Evolutionary conservation across 2,329 filamentous ascomycete species (phyloP).

Genomic region (Rutstroemia sp.): DNA sequence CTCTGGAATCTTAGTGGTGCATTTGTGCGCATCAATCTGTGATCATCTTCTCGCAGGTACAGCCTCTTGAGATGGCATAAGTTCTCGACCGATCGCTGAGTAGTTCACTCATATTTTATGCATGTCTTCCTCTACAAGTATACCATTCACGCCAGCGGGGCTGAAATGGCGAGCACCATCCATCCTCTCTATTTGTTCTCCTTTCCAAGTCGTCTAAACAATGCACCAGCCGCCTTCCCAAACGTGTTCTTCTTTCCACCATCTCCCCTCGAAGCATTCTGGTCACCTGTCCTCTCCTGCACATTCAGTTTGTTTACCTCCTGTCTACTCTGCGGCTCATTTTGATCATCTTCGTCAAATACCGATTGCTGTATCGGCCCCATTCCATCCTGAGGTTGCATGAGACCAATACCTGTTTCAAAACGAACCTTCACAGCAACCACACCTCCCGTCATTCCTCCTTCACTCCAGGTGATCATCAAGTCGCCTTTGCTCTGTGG

Average conservation of each 20-base stretch:
- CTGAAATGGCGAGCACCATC: background rate
- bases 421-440: constrained; percentile 15
- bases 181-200: background rate
- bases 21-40: too few species aligned
- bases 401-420: background rate
- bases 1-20: too few species aligned
- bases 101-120: too few species aligned
- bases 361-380: background rate
- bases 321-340: background rate
- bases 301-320: background rate
- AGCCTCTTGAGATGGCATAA: too few species aligned
- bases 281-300: background rate
- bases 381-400: background rate
- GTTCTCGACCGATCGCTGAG: too few species aligned
- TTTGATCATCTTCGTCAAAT: background rate
- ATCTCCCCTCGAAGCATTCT: background rate
- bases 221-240: background rate
- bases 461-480: constrained; percentile 19
- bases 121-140: too few species aligned
- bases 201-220: background rate
- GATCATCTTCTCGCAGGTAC: too few species aligned
- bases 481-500: constrained; percentile 14
- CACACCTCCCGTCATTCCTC: constrained; percentile 14
- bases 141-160: background rate
- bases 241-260: background rate